Evolutionary conservation across 202 grass and related monocot species (phyloP), one percentile per base, ranked within the genome.

Genomic region (Miscanthus sacchariflorus): DNA sequence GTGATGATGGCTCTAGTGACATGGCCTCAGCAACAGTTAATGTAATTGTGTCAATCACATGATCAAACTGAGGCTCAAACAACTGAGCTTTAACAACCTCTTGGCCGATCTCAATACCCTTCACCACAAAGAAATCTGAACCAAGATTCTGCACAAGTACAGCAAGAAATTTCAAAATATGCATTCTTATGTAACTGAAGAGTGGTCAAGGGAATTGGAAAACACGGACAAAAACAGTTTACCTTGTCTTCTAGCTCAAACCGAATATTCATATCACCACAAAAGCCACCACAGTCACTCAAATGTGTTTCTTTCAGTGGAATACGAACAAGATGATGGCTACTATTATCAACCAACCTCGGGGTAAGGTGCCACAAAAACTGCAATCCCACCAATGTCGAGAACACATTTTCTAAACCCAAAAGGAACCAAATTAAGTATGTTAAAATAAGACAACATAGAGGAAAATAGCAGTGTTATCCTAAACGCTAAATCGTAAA

Each of bases 21-120:
- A 98, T 98, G 76, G 96, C 92, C 93, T 98, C 94, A 87, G 96
- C 94, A 63, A 98, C 89, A 79, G 96, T 98, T 76, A 98, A 90
- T 65, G 90, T 87, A 64, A 96, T 96, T 11, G 75, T 87, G 65
- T 98, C 94, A 59, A 65, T 77, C 69, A 96, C 92, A 88, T 98
- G 96, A 49, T 98, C 90, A 87, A 94, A 91, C 70, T 93, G 84
- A 88, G 94, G 88, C 82, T 98, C 94, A 72, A 92, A 79, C 84
- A 98, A 80, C 64, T 96, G 91, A 75, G 91, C 92, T 80, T 67
- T 95, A 86, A 96, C 94, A 74, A 90, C 78, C 77, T 96, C 96
- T 85, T 96, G 96, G 70, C 96, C 96, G 73, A 96, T 98, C 81
- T 91, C 92, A 81, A 92, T 69, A 78, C 96, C 96, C 65, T 93